Percentiles rank a stretch among this genome's conserved stretches.
These are phyloP conservation scores for Solanum aculeatissimum DNA, from an alignment of 305 asterid genomes.

Conservation along the genomic window DNA sequence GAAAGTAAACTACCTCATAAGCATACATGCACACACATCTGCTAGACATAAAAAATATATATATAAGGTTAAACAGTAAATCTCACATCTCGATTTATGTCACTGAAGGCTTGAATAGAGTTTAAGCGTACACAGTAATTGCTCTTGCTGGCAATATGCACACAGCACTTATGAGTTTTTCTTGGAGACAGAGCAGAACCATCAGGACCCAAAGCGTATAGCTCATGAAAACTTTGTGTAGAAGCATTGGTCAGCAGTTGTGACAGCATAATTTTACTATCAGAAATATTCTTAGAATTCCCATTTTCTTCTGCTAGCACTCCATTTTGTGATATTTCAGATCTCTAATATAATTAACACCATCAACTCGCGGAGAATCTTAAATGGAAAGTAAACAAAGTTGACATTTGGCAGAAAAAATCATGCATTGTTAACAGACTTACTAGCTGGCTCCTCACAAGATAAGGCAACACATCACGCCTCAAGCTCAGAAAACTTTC, in stretches of 20 bases:
- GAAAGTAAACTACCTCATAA: neutral
- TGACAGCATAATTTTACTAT: constrained; percentile 53
- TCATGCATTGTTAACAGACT: constrained; percentile 14
- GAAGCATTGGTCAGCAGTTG: constrained; percentile 92
- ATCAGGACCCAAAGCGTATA: constrained; percentile 50
- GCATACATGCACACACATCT: neutral
- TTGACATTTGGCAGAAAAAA: neutral
- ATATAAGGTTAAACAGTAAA: constrained; percentile 5
- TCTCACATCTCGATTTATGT: constrained; percentile 90
- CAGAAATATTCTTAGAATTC: constrained; percentile 44
- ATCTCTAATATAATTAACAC: constrained; percentile 42
- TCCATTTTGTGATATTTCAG: constrained; percentile 61
- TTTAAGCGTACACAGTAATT: constrained; percentile 80
- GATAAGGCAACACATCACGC: constrained; percentile 93
- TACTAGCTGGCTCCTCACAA: constrained; percentile 88
- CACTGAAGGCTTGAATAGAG: constrained; percentile 84
- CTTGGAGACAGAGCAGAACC: constrained; percentile 38
- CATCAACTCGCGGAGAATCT: constrained; percentile 3
- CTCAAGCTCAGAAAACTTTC: constrained; percentile 67
- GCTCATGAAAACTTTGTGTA: constrained; percentile 80
- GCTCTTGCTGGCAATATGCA: constrained; percentile 84
- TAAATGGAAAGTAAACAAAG: neutral
- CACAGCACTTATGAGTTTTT: constrained; percentile 87
- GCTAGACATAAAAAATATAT: neutral
- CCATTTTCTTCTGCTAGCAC: constrained; percentile 68